Evolutionary conservation across 2,329 filamentous ascomycete species (phyloP), one percentile per base, ranked within the genome.

Genomic region (Incumbomyces lentus): DNA sequence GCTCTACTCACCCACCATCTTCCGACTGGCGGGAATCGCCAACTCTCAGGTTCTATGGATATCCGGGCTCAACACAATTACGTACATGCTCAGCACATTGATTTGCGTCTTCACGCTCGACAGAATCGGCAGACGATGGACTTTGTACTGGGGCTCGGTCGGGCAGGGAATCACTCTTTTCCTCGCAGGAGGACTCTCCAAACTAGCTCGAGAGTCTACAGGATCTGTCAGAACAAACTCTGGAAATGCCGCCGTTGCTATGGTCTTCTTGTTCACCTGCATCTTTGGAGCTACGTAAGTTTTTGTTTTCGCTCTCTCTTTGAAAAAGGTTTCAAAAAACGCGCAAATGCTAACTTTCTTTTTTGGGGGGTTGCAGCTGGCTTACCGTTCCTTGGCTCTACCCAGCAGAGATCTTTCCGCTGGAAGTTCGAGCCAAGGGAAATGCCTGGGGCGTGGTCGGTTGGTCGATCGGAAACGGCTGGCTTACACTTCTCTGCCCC

Each of bases 401-500:
- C 46, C 80, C 79, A 0, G 80, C 82, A 1, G 82, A 88, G 59
- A 86, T 86, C 47, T 87, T 85, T 56, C 82, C 83, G 0, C 64
- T 86, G 0, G 74, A 82, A 49, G 74, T 86, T 0, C 74, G 84
- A 17, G 83, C 84, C 1, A 81, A 82, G 55, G 84, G 83, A 5
- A 87, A 86, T 50, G 81, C 83, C 0, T 86, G 78, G 74, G 82
- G 84, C 16, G 82, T 87, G 0, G 75, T 86, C 0, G 83, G 84
- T 0, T 88, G 83, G 84, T 77, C 72, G 12, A 84, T 87, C 42
- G 83, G 84, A 0, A 86, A 86, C 53, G 82, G 81, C 13, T 84
- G 79, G 78, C 61, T 75, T 59, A 65, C 63, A 0, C 66, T 79
- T 0, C 63, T 79, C 1, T 71, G 73, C 7, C 76, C 76, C 0